Evolutionary conservation across 2,329 filamentous ascomycete species (phyloP).

Genomic region (Chaetomium sp.): DNA sequence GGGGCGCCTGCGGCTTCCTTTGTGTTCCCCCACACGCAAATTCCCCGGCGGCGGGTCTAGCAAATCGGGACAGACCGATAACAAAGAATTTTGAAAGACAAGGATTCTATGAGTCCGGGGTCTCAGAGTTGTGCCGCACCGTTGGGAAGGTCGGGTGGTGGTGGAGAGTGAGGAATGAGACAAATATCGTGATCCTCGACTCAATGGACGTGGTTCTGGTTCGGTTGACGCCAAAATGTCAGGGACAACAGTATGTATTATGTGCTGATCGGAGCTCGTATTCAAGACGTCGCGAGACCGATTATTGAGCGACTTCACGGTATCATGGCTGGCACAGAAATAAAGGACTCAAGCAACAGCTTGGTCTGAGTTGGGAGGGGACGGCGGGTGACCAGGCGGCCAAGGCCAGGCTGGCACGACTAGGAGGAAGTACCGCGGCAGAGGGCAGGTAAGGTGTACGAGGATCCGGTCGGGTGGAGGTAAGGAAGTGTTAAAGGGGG

Average conservation of each 20-base stretch:
- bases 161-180: not conserved
- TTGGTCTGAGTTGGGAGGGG: constrained; percentile 13
- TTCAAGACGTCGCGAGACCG: constrained; percentile 27
- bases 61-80: constrained; percentile 18
- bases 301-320: constrained; percentile 25
- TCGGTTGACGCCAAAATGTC: too few species aligned
- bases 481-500: not conserved
- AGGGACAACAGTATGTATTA: not conserved
- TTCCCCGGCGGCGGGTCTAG: constrained; percentile 8
- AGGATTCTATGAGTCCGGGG: constrained; percentile 6
- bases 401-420: constrained; percentile 1
- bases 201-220: not conserved
- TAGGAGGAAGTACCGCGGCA: not conserved
- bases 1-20: constrained; percentile 9
- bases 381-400: constrained; percentile 5
- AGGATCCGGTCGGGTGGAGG: not conserved
- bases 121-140: not conserved
- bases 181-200: constrained; percentile 1
- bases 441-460: too few species aligned
- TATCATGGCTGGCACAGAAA: constrained; percentile 27
- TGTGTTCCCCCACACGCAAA: constrained; percentile 11
- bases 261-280: constrained; percentile 8
- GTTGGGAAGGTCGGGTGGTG: not conserved
- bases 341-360: constrained; percentile 12
- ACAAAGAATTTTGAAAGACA: not conserved